Evolutionary conservation across 345 rosid genomes (phyloP).

Genomic region (Adansonia digitata): DNA sequence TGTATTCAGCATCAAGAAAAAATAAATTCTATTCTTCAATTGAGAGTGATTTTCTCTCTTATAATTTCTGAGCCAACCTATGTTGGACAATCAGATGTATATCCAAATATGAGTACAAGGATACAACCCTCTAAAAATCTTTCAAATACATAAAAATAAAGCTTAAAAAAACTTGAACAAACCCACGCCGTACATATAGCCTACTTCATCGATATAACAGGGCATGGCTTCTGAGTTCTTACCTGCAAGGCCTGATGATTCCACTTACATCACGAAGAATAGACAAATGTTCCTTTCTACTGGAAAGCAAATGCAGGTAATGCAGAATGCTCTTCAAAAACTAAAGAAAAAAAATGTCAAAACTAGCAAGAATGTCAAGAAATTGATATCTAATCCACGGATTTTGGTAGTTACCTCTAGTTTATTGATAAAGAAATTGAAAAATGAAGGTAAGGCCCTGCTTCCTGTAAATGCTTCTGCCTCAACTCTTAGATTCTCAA

Average conservation of each 20-base stretch:
- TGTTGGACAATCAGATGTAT: too few relatives aligned
- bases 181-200: too few relatives aligned
- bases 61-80: too few relatives aligned
- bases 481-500: slow-evolving; percentile 30
- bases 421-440: slow-evolving; percentile 20
- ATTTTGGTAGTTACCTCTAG: slow-evolving; percentile 21
- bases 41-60: too few relatives aligned
- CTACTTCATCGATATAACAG: not conserved
- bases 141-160: too few relatives aligned
- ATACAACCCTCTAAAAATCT: too few relatives aligned
- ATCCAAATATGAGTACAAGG: too few relatives aligned
- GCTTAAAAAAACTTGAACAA: too few relatives aligned
- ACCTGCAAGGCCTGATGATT: slow-evolving; percentile 70
- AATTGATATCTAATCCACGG: not conserved
- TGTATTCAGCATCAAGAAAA: too few relatives aligned
- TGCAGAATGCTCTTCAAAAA: slow-evolving; percentile 24
- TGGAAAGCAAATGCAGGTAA: slow-evolving; percentile 25
- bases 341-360: not conserved
- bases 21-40: too few relatives aligned
- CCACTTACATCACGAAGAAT: slow-evolving; percentile 59
- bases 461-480: slow-evolving; percentile 27
- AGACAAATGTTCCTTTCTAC: slow-evolving; percentile 30
- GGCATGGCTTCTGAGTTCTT: slow-evolving; percentile 19
- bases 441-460: slow-evolving; percentile 34
- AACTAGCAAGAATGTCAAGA: not conserved